A percentile compares a stretch with the other conserved stretches of the same genome.
phyloP scores from a whole-genome alignment of 306 rosid genomes.

The Casuarina equisetifolia region DNA sequence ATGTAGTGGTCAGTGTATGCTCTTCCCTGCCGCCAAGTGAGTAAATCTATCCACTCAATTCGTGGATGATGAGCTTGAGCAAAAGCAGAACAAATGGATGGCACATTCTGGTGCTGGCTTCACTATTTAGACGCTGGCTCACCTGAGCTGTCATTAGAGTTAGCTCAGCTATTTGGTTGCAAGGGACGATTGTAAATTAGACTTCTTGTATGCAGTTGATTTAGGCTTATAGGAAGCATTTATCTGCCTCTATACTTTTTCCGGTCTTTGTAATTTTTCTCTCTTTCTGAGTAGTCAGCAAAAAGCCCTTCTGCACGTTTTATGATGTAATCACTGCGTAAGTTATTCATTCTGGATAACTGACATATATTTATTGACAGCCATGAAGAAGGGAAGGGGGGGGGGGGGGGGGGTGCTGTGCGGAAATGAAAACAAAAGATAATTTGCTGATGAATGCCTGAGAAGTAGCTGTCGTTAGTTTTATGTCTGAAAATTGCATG shows the following conservation, averaged over 20 bases:
- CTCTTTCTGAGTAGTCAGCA: background rate
- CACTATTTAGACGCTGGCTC: background rate
- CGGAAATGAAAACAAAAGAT: no score
- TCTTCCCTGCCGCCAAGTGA: background rate
- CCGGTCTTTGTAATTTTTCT: background rate
- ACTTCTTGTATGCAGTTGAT: background rate
- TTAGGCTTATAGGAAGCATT: background rate
- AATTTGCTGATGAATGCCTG: no score
- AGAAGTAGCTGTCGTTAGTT: no score
- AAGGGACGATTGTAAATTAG: background rate
- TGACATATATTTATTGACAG: no score
- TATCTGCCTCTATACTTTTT: background rate
- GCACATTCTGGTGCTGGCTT: background rate
- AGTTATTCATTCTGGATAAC: background rate
- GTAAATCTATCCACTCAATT: background rate
- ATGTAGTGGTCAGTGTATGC: background rate
- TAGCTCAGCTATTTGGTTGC: background rate
- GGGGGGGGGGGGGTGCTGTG: no score
- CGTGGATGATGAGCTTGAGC: background rate
- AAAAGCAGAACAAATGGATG: background rate
- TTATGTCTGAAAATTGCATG: no score
- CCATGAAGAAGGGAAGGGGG: no score
- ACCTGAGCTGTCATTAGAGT: background rate
- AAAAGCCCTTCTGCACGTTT: slow-evolving; percentile 6
- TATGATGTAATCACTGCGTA: slow-evolving; percentile 9